Conservation (phyloP, 2,329 filamentous ascomycete species). For the Pyricularia sp. region DNA sequence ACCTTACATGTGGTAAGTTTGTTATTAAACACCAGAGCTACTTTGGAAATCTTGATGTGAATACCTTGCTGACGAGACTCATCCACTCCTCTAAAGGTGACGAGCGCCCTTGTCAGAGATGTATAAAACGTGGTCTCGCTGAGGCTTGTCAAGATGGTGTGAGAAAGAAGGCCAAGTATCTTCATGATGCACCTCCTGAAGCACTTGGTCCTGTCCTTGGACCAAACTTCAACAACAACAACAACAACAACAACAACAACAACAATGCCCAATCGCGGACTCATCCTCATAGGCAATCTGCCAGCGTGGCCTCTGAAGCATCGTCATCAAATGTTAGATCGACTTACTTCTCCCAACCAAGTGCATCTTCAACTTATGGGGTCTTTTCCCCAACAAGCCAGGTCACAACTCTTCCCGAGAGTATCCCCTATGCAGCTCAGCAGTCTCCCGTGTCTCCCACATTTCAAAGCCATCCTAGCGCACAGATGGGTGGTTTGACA, state of each 20-base stretch:
- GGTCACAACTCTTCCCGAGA: constrained; percentile 35
- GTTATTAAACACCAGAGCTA: constrained; percentile 10
- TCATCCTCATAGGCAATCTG: constrained; percentile 37
- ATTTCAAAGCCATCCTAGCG: constrained; percentile 46
- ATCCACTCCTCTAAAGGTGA: constrained; percentile 54
- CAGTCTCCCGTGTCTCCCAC: constrained; percentile 67
- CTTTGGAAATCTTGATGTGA: neutral
- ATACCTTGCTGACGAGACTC: constrained; percentile 10
- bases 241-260: constrained; percentile 55
- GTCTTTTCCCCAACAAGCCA: constrained; percentile 38
- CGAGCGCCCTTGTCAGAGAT: constrained; percentile 86
- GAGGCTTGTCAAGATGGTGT: constrained; percentile 93
- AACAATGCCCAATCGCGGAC: constrained; percentile 38
- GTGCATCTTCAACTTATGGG: constrained; percentile 34
- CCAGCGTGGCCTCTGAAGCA: constrained; percentile 35
- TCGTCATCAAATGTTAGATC: constrained; percentile 28
- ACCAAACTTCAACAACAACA: constrained; percentile 59
- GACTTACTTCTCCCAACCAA: constrained; percentile 39
- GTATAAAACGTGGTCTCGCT: constrained; percentile 85
- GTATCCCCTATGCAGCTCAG: constrained; percentile 49
- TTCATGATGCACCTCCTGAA: constrained; percentile 89
- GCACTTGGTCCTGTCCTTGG: constrained; percentile 80
- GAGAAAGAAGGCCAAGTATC: constrained; percentile 97
- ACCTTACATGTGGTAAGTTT: constrained; percentile 86
- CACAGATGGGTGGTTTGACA: constrained; percentile 35